Evolutionary conservation across 1,284 basidiomycete genomes (phyloP).

Genomic region (Phellopilus nigrolimitatus): DNA sequence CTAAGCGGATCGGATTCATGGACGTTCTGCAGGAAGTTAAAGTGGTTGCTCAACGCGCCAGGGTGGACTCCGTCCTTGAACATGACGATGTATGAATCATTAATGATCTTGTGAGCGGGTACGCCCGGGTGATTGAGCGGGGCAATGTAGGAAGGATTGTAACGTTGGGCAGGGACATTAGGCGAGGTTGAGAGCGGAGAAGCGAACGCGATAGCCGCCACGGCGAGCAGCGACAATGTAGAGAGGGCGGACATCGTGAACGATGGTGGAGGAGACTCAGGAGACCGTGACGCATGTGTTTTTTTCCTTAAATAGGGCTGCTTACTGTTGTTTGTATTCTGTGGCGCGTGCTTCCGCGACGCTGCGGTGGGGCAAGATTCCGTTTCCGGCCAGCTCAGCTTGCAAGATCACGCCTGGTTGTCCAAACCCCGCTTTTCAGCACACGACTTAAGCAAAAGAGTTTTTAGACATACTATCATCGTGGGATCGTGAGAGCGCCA

Average conservation of each 20-base stretch:
- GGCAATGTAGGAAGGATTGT: constrained; percentile 47
- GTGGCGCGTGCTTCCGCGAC: too few species aligned
- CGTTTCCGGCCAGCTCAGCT: not conserved
- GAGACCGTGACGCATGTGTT: constrained; percentile 3
- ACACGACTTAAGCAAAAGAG: not conserved
- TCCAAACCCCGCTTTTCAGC: not conserved
- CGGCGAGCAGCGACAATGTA: constrained; percentile 37
- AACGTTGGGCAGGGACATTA: constrained; percentile 33
- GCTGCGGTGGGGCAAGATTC: not conserved
- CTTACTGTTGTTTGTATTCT: not conserved
- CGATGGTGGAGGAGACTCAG: constrained; percentile 2
- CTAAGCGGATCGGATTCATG: constrained; percentile 47
- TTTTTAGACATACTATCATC: not conserved
- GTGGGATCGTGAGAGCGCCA: not conserved
- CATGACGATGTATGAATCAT: constrained; percentile 89
- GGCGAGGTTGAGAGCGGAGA: constrained; percentile 65
- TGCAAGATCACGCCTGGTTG: not conserved
- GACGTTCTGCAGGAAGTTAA: constrained; percentile 62
- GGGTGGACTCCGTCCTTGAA: constrained; percentile 67
- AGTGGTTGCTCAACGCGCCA: constrained; percentile 62
- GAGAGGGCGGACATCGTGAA: constrained; percentile 38
- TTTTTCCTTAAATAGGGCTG: constrained; percentile 7
- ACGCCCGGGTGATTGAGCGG: constrained; percentile 44
- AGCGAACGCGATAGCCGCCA: constrained; percentile 36
- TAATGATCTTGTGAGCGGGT: constrained; percentile 60